phyloP scores from a whole-genome alignment of 2,329 filamentous ascomycete genomes.

The Alternaria gaisen region DNA sequence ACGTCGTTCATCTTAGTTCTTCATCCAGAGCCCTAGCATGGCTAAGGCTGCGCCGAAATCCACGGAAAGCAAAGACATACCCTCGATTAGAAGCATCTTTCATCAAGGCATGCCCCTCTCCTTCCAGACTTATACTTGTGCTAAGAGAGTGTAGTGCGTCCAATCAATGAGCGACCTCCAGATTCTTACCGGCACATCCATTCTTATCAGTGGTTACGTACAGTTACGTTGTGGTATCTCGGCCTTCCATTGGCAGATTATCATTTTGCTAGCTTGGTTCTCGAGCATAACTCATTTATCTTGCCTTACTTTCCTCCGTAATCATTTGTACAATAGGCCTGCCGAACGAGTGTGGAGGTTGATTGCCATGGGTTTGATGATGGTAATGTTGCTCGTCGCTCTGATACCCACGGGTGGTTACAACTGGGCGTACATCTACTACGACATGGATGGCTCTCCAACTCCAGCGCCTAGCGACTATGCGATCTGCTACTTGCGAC shows the following conservation, averaged over 20 bases:
- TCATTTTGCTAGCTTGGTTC: not conserved
- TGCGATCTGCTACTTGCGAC: not conserved
- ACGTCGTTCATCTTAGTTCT: not conserved
- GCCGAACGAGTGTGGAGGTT: not conserved
- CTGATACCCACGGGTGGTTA: not conserved
- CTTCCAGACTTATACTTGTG: too few species aligned
- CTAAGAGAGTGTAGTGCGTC: not conserved
- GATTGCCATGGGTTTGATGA: not conserved
- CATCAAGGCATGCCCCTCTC: too few species aligned
- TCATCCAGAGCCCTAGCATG: not conserved
- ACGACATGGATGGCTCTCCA: rapidly evolving
- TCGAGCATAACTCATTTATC: not conserved
- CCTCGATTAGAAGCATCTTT: not conserved
- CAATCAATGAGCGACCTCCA: not conserved
- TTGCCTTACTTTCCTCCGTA: not conserved
- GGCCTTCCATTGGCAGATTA: not conserved
- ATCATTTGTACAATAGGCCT: not conserved
- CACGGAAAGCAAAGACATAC: not conserved
- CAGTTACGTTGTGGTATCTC: not conserved
- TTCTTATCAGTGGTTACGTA: not conserved
- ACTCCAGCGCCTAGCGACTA: not conserved
- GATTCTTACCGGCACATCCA: not conserved
- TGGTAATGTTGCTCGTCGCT: not conserved
- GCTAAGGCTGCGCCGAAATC: not conserved
- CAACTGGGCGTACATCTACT: not conserved